Conservation (phyloP, 305 asterid genomes). For the Solanum hybrid region DNA sequence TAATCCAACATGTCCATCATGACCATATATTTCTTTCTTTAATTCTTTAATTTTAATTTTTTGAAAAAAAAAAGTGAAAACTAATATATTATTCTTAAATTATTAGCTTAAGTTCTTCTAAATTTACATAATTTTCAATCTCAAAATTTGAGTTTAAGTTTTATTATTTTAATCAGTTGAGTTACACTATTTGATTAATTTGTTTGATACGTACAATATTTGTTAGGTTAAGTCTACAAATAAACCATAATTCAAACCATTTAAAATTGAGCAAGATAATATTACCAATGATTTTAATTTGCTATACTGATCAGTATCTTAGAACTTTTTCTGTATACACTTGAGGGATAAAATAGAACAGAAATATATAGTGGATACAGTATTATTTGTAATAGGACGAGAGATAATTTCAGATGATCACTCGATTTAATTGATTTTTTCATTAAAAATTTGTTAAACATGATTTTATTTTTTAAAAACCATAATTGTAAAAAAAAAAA, state of each 20-base stretch:
- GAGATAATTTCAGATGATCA: background rate
- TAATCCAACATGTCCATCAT: background rate
- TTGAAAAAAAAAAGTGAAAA: background rate
- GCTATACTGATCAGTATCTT: background rate
- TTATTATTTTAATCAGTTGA: background rate
- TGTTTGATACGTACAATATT: too few species aligned
- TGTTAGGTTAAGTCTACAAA: too few species aligned
- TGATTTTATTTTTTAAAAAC: background rate
- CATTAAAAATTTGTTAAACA: too few species aligned
- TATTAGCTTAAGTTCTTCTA: too few species aligned
- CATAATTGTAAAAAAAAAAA: too few species aligned
- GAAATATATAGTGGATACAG: background rate
- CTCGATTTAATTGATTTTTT: too few species aligned
- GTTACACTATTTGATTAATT: too few species aligned
- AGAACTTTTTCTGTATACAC: background rate
- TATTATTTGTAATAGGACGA: too few species aligned
- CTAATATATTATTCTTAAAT: too few species aligned
- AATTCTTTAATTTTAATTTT: background rate
- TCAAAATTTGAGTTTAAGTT: background rate
- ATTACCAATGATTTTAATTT: background rate
- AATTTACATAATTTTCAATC: too few species aligned
- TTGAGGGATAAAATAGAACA: background rate
- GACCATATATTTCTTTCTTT: background rate
- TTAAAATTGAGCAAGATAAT: too few species aligned
- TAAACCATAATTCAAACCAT: too few species aligned